phyloP scores from a whole-genome alignment of 805 yeast genomes.

The Wickerhamomyces ciferrii region DNA sequence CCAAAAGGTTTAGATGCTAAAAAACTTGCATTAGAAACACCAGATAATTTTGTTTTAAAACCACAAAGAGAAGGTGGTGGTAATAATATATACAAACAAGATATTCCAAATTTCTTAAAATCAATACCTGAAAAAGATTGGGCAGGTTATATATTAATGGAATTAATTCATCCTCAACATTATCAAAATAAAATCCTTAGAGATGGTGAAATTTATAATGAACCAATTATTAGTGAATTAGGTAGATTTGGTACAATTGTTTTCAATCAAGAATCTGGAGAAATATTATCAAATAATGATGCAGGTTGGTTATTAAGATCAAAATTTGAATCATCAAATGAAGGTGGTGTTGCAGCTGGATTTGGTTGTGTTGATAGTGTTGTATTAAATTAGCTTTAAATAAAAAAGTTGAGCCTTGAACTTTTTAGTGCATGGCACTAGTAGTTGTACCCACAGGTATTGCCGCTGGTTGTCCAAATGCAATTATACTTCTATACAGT shows the following conservation, averaged over 20 bases:
- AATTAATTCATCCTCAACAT: slow-evolving; percentile 75
- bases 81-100: slow-evolving; percentile 82
- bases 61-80: slow-evolving; percentile 99
- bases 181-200: slow-evolving; percentile 66
- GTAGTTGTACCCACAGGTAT: too few species aligned
- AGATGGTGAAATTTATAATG: slow-evolving; percentile 55
- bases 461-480: too few species aligned
- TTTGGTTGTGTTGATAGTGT: slow-evolving; percentile 94
- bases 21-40: slow-evolving; percentile 58
- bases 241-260: slow-evolving; percentile 85
- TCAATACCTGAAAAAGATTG: slow-evolving; percentile 63
- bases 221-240: slow-evolving; percentile 80
- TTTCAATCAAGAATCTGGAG: slow-evolving; percentile 61
- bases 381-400: slow-evolving; percentile 39
- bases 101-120: slow-evolving; percentile 71
- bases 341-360: slow-evolving; percentile 99
- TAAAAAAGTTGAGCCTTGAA: too few species aligned
- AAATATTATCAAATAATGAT: slow-evolving; percentile 54
- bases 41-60: slow-evolving; percentile 76
- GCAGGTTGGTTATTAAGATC: slow-evolving; percentile 89
- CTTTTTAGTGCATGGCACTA: too few species aligned
- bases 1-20: slow-evolving; percentile 58
- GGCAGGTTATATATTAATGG: slow-evolving; percentile 94
- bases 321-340: slow-evolving; percentile 81
- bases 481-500: too few species aligned